Evolutionary conservation across 208 protist species (phyloP), one percentile per base, ranked within the genome.

Genomic region (Leishmania gerbilli): DNA sequence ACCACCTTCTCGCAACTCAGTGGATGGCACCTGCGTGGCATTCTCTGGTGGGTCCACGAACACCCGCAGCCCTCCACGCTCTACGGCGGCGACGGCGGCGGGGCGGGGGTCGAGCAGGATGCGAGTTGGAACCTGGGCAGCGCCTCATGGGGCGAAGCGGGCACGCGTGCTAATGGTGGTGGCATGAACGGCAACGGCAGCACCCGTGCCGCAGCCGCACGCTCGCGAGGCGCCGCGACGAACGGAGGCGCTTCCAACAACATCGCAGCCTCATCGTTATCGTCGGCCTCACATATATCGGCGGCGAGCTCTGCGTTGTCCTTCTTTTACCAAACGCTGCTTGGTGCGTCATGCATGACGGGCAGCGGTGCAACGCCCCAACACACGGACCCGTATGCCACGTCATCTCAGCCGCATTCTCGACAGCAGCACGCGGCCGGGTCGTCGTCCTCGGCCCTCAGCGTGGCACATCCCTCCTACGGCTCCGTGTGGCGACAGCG

Each of bases 401-500:
- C 72, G 37, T 17, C 72, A 45, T 21, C 34, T 21, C 42, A 74
- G 27, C 27, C 45, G 27, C 17, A 21, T 53, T n/a, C 45, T 31
- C 27, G 24, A 24, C 69, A 51, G 8, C 42, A 31, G 45, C 69
- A 4, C 27, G 51, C 51, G 19, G 67, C 53, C 9, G 55, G 8
- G 51, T 40, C 31, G 55, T n/a, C 40, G 34, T 42, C 40, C 11
- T 37, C 53, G 56, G 24, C 71, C 19, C 37, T 75, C 64, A n/a
- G 37, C 64, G 34, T n/a, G 9, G 55, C 31, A 47, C 55, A 45
- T 47, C 47, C 24, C 40, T 53, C 42, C 45, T 53, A 55, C 45
- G 69, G 42, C 40, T 19, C 74, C 47, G 65, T n/a, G 74, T 86
- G 82, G 82, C 77, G 56, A 31, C 78, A 81, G 77, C 82, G 80